phyloP scores from a whole-genome alignment of 441 rosid genomes.

The Syzygium syzygioides region DNA sequence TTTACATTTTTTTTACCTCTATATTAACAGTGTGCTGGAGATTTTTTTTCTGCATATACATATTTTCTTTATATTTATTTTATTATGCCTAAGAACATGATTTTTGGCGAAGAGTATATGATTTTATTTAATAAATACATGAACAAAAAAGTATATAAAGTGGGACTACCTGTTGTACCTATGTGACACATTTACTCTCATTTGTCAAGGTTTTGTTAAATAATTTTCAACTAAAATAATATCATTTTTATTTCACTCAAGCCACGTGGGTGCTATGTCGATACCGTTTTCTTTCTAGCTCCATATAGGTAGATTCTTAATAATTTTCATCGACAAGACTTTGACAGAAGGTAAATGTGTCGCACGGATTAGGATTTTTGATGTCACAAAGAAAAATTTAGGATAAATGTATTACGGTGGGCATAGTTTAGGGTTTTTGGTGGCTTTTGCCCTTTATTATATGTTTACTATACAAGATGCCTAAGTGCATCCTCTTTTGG shows the following conservation, averaged over 20 bases:
- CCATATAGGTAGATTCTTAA: too few relatives aligned
- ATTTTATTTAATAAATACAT: neutral
- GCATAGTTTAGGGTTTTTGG: too few relatives aligned
- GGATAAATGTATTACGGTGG: too few relatives aligned
- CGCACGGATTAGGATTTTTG: too few relatives aligned
- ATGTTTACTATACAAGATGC: neutral
- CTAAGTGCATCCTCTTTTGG: neutral
- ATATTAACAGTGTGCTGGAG: neutral
- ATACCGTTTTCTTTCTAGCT: too few relatives aligned
- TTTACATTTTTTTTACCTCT: neutral
- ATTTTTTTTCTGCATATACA: neutral
- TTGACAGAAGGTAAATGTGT: too few relatives aligned
- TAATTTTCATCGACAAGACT: too few relatives aligned
- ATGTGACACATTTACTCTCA: too few relatives aligned
- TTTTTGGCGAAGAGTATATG: neutral
- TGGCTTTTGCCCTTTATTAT: neutral
- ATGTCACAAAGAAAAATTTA: too few relatives aligned
- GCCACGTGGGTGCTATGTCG: rapidly evolving
- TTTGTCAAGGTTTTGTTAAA: too few relatives aligned
- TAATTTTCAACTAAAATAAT: too few relatives aligned
- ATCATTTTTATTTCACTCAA: too few relatives aligned
- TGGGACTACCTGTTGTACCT: neutral
- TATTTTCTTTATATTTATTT: neutral
- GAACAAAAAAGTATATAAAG: neutral
- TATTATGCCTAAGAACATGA: neutral